phyloP scores from a whole-genome alignment of 371 early-diverging fungal species.

The Batrachochytrium dendrobatidis region DNA sequence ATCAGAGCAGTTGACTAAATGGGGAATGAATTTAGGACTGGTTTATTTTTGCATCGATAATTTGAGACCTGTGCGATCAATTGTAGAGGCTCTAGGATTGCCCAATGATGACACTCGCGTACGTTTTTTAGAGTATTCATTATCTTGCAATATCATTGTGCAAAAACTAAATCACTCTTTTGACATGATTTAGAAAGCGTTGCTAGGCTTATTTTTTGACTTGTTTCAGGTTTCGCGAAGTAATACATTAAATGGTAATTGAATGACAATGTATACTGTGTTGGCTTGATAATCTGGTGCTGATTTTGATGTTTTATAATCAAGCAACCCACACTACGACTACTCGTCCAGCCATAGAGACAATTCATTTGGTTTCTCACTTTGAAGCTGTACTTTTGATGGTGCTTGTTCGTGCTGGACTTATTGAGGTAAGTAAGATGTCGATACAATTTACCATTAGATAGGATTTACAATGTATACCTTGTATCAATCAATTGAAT shows the following conservation, averaged over 20 bases:
- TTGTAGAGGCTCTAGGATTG: slow-evolving; percentile 65
- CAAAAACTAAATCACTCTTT: slow-evolving; percentile 4
- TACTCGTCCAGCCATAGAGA: too few relatives aligned
- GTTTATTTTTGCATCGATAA: slow-evolving; percentile 69
- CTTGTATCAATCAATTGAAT: neutral
- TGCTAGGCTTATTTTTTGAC: slow-evolving; percentile 70
- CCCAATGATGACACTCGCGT: slow-evolving; percentile 73
- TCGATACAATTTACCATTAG: neutral
- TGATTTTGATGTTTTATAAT: too few relatives aligned
- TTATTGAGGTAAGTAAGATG: slow-evolving; percentile 53
- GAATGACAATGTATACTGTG: too few relatives aligned
- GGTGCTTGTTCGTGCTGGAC: slow-evolving; percentile 70
- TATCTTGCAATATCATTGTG: neutral
- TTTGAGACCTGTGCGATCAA: slow-evolving; percentile 59
- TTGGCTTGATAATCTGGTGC: too few relatives aligned
- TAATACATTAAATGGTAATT: neutral
- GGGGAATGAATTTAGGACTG: too few relatives aligned
- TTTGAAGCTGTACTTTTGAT: slow-evolving; percentile 52
- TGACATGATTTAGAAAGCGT: slow-evolving; percentile 46
- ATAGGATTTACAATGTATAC: neutral
- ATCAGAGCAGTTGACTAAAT: neutral
- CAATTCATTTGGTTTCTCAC: slow-evolving; percentile 63
- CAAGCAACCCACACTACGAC: too few relatives aligned
- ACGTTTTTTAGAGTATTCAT: slow-evolving; percentile 7
- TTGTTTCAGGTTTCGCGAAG: slow-evolving; percentile 52